Evolutionary conservation across 148 eudicot species (phyloP).

Genomic region (Camellia granthamiana): DNA sequence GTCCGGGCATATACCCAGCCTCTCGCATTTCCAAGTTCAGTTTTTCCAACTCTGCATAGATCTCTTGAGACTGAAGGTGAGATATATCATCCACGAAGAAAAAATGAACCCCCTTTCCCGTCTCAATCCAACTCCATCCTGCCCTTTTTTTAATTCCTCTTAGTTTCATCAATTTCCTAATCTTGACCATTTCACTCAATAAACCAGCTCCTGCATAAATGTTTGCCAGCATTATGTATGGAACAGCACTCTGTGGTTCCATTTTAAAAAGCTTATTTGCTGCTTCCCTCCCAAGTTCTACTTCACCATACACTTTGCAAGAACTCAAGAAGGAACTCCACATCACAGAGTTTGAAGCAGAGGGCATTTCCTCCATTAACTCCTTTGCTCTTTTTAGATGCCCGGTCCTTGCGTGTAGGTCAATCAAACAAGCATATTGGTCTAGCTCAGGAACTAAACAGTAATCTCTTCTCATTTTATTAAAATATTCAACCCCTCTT

Average conservation of each 20-base stretch:
- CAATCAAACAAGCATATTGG: conserved; percentile 48
- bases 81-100: conserved; percentile 11
- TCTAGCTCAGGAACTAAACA: conserved; percentile 38
- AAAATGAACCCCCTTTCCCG: conserved; percentile 13
- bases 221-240: conserved; percentile 32
- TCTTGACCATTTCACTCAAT: conserved; percentile 31
- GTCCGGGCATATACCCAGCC: not conserved
- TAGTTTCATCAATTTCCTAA: conserved; percentile 31
- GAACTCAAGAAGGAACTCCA: conserved; percentile 43
- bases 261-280: conserved; percentile 28
- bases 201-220: conserved; percentile 40
- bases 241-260: conserved; percentile 29
- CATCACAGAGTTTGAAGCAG: conserved; percentile 33
- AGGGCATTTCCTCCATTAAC: conserved; percentile 45
- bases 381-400: conserved; percentile 30
- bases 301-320: conserved; percentile 41
- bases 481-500: conserved; percentile 31
- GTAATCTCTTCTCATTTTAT: conserved; percentile 32
- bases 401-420: conserved; percentile 44
- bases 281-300: conserved; percentile 34
- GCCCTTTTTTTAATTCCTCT: conserved; percentile 23
- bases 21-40: conserved; percentile 1
- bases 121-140: conserved; percentile 41
- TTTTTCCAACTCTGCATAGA: not conserved
- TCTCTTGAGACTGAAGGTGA: conserved; percentile 1